Conservation (phyloP, 23 red algal genomes). For the Cyanidiococcus yangmingshanensis region DNA sequence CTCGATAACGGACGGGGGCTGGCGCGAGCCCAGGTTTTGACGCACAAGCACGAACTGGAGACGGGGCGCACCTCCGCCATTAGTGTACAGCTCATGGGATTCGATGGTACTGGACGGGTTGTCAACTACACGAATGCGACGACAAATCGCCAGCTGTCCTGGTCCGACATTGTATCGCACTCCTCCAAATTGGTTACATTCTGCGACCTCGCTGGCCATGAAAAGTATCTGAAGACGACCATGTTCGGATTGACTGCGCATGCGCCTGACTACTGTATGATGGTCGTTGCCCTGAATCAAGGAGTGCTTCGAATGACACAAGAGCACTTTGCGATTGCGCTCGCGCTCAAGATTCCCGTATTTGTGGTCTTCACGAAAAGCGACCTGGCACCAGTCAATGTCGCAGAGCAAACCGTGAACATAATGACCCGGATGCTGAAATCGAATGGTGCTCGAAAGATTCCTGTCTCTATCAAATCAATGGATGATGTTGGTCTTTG, state of each 20-base stretch:
- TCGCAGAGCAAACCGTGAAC: constrained; percentile 62
- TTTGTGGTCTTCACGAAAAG: constrained; percentile 86
- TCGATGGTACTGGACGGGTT: constrained; percentile 50
- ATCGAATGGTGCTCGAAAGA: constrained; percentile 77
- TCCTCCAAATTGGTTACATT: constrained; percentile 82
- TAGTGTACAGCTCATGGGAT: constrained; percentile 88
- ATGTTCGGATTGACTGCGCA: constrained; percentile 92
- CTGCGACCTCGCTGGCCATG: constrained; percentile 90
- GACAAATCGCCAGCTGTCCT: constrained; percentile 57
- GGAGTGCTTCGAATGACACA: constrained; percentile 94
- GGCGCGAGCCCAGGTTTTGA: constrained; percentile 80
- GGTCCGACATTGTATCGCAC: constrained; percentile 84
- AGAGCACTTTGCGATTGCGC: constrained; percentile 85
- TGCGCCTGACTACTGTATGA: constrained; percentile 92
- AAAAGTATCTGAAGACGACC: constrained; percentile 97
- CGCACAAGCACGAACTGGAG: constrained; percentile 98
- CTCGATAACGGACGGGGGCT: constrained; percentile 95
- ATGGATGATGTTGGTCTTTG: constrained; percentile 60
- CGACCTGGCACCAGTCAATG: constrained; percentile 64
- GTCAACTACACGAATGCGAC: constrained; percentile 74
- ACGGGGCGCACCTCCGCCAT: constrained; percentile 77
- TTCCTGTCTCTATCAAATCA: constrained; percentile 75
- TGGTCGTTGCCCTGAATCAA: constrained; percentile 86
- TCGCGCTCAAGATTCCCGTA: constrained; percentile 88
- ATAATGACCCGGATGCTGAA: constrained; percentile 78